Evolutionary conservation across 2,329 filamentous ascomycete species (phyloP).

Genomic region (Westerdykella aurantiaca): DNA sequence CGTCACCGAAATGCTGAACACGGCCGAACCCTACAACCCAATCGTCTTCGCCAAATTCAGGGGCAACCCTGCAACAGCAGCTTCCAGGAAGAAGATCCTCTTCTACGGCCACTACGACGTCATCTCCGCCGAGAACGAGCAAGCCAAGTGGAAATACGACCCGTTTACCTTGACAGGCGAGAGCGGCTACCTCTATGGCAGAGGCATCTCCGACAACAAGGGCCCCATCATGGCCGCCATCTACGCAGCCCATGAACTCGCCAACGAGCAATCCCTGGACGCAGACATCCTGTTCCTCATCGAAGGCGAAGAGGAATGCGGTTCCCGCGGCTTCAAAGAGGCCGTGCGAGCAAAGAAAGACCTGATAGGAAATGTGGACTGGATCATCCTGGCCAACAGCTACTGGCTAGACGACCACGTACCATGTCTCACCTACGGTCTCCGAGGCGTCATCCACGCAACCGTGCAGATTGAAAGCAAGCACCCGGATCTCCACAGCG

Average conservation of each 20-base stretch:
- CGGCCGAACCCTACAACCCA: conserved; percentile 72
- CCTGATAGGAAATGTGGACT: conserved; percentile 84
- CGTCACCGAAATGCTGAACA: conserved; percentile 74
- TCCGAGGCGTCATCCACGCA: conserved; percentile 89
- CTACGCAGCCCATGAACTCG: conserved; percentile 85
- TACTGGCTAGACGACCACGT: conserved; percentile 98
- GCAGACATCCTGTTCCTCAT: conserved; percentile 92
- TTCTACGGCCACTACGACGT: conserved; percentile 99
- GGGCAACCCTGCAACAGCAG: conserved; percentile 61
- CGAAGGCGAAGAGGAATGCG: conserved; percentile 94
- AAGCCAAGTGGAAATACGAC: conserved; percentile 77
- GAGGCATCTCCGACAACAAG: conserved; percentile 97
- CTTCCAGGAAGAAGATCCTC: conserved; percentile 73
- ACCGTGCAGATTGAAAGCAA: conserved; percentile 82
- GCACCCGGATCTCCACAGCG: conserved; percentile 85
- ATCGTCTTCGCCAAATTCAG: conserved; percentile 89
- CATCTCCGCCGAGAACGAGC: conserved; percentile 78
- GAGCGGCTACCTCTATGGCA: conserved; percentile 89
- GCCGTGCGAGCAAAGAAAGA: conserved; percentile 74
- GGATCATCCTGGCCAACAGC: conserved; percentile 91
- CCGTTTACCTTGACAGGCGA: conserved; percentile 86
- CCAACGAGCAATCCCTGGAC: conserved; percentile 73
- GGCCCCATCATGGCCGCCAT: conserved; percentile 90
- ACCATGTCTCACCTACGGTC: conserved; percentile 89
- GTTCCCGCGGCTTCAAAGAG: conserved; percentile 83